Base-by-base conservation (phyloP, 768 basidiomycete species). In the Suillus variegatus region DNA sequence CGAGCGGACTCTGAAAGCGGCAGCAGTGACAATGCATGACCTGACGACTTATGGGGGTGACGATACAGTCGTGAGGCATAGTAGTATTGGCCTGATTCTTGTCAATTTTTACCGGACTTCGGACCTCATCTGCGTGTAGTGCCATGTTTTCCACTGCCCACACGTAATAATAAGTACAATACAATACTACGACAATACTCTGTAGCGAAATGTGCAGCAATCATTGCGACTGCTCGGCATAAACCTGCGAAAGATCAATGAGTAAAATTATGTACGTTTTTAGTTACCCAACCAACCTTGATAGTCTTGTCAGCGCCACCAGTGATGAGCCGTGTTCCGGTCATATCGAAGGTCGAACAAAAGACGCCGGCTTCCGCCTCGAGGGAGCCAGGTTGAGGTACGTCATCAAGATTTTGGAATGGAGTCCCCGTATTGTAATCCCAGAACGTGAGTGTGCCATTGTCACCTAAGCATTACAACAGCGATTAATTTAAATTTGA, bases 261-360 rank as follows among this genome's bases (percentile, higher is more conserved):
- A 56, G 68, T 57, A 67, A 55, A 22, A 20, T 36, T 12, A 44
- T 38, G 28, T n/a, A 55, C 20, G 43, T 12, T 51, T 25, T 47
- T 60, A 62, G 60, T n/a, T 54, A 60, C 38, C 56, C 60, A 61
- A 74, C 85, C 57, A 38, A 92, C 93, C 86, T 99, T 99, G 81
- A 99, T 97, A 12, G 97, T 98, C 84, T 99, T 99, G 82, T 99
- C 97, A 13, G 97, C 97, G 5, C 96, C 92, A 44, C 97, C 97
- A 18, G 96, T 97, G 69, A 96, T 95, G 65, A 99, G 76, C 65
- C 97, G 84, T 41, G 96, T 95, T 2, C 97, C 97, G 1, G 97
- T 98, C 76, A 89, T 84, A 77, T 99, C 97, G 78, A 99, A 99
- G 18, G 94, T 96, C 18, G 95, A 97, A 74, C 94, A 97, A 82